Evolutionary conservation across 345 rosid species (phyloP).

Genomic region (Excoecaria cochinchinensis): DNA sequence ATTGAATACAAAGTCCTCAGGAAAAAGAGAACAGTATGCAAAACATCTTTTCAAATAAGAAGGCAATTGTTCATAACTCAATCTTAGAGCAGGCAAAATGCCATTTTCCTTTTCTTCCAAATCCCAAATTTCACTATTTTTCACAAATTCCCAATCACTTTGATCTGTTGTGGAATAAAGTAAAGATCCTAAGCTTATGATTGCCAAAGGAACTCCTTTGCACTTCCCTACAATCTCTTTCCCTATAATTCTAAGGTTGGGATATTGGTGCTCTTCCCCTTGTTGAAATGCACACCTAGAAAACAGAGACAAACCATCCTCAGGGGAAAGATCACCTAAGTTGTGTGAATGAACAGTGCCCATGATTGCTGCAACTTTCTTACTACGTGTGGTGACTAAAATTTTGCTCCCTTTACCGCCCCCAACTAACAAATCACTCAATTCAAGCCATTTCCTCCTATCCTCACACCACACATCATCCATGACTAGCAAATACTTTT

Average conservation of each 20-base stretch:
- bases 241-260: not conserved
- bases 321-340: conserved; percentile 7
- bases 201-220: conserved; percentile 18
- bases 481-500: conserved; percentile 6
- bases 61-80: conserved; percentile 16
- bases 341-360: not conserved
- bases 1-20: not conserved
- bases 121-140: not conserved
- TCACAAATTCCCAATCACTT: not conserved
- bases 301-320: conserved; percentile 26
- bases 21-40: not conserved
- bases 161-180: not conserved
- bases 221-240: not conserved
- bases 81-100: conserved; percentile 5
- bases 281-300: conserved; percentile 25
- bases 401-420: conserved; percentile 21
- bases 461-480: conserved; percentile 3
- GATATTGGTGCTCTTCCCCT: conserved; percentile 1
- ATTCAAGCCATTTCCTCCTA: not conserved
- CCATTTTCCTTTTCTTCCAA: not conserved
- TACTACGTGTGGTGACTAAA: conserved; percentile 16
- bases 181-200: conserved; percentile 1
- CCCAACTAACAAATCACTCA: conserved; percentile 1
- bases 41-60: conserved; percentile 17
- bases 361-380: conserved; percentile 9